These are phyloP conservation scores for Drosera capensis DNA, from an alignment of 148 eudicot species.

Conservation along the genomic window DNA sequence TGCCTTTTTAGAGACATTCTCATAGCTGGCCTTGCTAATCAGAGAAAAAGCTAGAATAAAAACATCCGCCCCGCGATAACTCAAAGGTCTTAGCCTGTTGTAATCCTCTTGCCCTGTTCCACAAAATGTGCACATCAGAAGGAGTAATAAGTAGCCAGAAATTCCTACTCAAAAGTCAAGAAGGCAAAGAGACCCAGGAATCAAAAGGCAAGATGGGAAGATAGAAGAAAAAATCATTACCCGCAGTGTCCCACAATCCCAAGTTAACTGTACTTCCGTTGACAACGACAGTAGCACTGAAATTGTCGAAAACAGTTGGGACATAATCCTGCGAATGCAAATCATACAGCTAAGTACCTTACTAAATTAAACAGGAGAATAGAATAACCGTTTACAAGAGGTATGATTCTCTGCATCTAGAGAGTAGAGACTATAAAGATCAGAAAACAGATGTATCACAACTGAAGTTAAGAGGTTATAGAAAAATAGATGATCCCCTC, in stretches of 20 bases:
- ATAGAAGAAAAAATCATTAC: constrained; percentile 18
- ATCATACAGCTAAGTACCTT: background rate
- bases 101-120: constrained; percentile 94
- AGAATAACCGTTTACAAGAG: too few species aligned
- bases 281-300: constrained; percentile 96
- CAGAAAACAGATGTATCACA: too few species aligned
- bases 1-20: constrained; percentile 91
- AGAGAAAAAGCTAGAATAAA: constrained; percentile 91
- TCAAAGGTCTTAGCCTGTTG: constrained; percentile 94
- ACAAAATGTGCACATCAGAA: constrained; percentile 9
- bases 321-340: constrained; percentile 63
- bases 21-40: constrained; percentile 94
- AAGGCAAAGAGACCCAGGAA: too few species aligned
- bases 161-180: too few species aligned
- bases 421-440: too few species aligned
- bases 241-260: constrained; percentile 98
- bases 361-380: background rate
- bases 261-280: constrained; percentile 80
- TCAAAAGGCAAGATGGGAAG: too few species aligned
- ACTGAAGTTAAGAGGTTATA: too few species aligned
- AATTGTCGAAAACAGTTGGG: constrained; percentile 93
- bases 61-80: too few species aligned
- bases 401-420: too few species aligned
- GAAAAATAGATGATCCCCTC: too few species aligned
- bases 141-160: too few species aligned